Evolutionary conservation across 164 flowering plant genomes (phyloP), one percentile per base, ranked within the genome.

Genomic region (Magnolia kwangsiensis): DNA sequence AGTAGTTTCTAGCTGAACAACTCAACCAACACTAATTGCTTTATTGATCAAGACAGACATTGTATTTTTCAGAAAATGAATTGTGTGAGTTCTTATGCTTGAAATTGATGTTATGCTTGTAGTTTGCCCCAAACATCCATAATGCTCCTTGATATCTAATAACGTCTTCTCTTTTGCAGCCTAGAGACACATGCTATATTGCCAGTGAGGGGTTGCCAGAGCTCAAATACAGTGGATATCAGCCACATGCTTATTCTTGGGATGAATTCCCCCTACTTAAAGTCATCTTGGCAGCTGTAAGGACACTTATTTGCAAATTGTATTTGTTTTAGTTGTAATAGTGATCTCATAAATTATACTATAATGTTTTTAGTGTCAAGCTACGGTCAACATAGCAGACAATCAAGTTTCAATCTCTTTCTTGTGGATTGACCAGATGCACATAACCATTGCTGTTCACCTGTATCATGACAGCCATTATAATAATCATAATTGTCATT

Each of bases 101-200:
- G 45, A 37, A 37, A 37, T n/a, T 67, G 31, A 18, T 58, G 10
- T 20, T 18, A 64, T 11, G n/a, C 20, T n/a, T 20, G 16, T 72
- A 8, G 8, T 21, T 72, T 37, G 3, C 7, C 45, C 45, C 45
- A 5, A 37, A 37, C 45, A 37, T 37, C 45, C 45, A 37, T 37
- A 37, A 37, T 37, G 45, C 4, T 37, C 45, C 45, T 37, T 37
- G 45, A 37, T 37, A 37, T 37, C 29, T 27, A 37, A 37, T 37
- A 37, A 67, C 31, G 9, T 29, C 50, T 3, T 51, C 59, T 70
- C 49, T 50, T 67, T 24, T 80, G 82, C 88, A 96, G 99, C 97
- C 94, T 14, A 88, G 99, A 80, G 99, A 96, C 73, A 89, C 89
- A 20, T 96, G 98, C 77, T 94, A 96, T 82, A 83, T 96, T 61